A percentile compares a stretch with the other conserved stretches of the same genome.
These are phyloP conservation scores for Xylaria sp. DNA, from an alignment of 2,329 filamentous ascomycete species.

Conservation along the genomic window DNA sequence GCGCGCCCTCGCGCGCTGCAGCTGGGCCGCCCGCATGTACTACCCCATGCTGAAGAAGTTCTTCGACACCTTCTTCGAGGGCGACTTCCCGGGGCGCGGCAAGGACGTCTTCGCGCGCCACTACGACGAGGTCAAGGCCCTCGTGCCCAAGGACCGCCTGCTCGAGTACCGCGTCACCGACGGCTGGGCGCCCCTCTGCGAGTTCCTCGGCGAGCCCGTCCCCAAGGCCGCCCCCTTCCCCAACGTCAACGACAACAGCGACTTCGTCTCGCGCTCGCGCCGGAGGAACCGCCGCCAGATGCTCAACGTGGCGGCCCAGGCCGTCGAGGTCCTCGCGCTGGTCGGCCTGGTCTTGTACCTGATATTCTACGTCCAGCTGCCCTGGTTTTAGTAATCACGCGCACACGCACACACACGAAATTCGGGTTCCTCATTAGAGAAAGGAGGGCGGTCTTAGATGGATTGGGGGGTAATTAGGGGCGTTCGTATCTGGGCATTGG, in stretches of 20 bases:
- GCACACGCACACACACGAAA: no score
- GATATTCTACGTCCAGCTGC: constrained; percentile 32
- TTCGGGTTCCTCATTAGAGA: no score
- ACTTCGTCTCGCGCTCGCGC: constrained; percentile 50
- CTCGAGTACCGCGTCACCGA: constrained; percentile 39
- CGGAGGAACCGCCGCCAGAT: constrained; percentile 51
- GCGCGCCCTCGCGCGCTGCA: constrained; percentile 57
- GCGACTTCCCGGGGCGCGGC: constrained; percentile 66
- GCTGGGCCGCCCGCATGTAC: constrained; percentile 70
- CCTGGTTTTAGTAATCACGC: constrained; percentile 19
- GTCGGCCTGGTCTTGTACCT: constrained; percentile 38
- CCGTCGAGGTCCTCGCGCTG: constrained; percentile 25
- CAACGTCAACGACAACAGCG: constrained; percentile 50
- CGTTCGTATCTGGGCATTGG: no score
- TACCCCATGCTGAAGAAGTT: constrained; percentile 72
- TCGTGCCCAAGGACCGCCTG: constrained; percentile 36
- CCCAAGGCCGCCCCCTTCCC: constrained; percentile 44
- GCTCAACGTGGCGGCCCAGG: constrained; percentile 44
- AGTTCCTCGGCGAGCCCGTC: constrained; percentile 40
- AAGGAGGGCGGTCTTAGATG: no score
- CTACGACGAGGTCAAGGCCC: constrained; percentile 32
- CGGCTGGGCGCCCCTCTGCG: constrained; percentile 42
- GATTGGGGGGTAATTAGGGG: no score
- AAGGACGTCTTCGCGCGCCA: constrained; percentile 60
- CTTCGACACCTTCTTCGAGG: constrained; percentile 69